These are phyloP conservation scores for Colletotrichum lindemuthianum DNA, from an alignment of 2,329 filamentous ascomycete species.

Conservation along the genomic window DNA sequence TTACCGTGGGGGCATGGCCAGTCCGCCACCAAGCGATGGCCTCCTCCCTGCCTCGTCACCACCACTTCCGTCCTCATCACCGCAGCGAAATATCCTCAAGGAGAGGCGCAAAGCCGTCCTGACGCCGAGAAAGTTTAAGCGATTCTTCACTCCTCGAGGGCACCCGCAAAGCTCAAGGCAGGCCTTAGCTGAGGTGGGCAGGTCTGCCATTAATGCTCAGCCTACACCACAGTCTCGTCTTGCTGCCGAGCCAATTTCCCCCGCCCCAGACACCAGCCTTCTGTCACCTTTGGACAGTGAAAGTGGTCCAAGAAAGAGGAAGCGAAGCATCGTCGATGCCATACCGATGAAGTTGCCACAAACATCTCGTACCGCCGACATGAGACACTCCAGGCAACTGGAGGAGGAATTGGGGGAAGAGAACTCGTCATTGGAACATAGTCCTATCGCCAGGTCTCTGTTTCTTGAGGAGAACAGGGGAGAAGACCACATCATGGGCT, in stretches of 20 bases:
- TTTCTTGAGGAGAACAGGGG: constrained; percentile 10
- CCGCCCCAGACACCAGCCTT: constrained; percentile 13
- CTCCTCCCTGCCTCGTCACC: constrained; percentile 36
- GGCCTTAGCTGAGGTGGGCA: constrained; percentile 53
- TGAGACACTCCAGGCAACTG: constrained; percentile 19
- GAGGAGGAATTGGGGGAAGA: constrained; percentile 26
- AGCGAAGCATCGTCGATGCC: constrained; percentile 26
- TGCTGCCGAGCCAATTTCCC: constrained; percentile 20
- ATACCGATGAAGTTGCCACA: constrained; percentile 34
- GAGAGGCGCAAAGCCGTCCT: constrained; percentile 62
- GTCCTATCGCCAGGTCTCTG: constrained; percentile 15
- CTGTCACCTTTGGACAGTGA: constrained; percentile 27
- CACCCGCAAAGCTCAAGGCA: constrained; percentile 50
- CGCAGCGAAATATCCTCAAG: constrained; percentile 45
- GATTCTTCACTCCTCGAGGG: constrained; percentile 63
- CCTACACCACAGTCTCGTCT: constrained; percentile 31
- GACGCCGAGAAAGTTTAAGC: constrained; percentile 63
- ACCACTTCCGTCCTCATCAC: constrained; percentile 40
- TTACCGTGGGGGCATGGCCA: constrained; percentile 36
- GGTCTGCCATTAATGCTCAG: constrained; percentile 48
- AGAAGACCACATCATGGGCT: constrained; percentile 17
- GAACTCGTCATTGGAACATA: constrained; percentile 11
- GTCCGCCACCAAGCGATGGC: constrained; percentile 37
- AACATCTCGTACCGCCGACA: constrained; percentile 11
- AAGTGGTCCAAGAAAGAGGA: constrained; percentile 36